Evolutionary conservation across 768 basidiomycete genomes (phyloP).

Genomic region (Russula compacta): DNA sequence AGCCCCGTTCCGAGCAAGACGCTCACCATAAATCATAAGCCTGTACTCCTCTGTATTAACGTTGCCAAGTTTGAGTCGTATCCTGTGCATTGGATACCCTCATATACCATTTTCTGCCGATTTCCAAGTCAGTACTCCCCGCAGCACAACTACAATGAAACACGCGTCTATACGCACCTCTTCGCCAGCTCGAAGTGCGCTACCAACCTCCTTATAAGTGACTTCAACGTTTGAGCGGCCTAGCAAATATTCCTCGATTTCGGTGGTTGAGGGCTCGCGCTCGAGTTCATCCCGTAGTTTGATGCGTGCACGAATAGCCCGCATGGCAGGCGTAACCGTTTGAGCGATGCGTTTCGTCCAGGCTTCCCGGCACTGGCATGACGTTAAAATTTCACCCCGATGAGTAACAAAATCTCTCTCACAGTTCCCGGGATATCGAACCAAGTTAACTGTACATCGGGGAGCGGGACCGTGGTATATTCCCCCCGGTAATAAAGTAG

Average conservation of each 20-base stretch:
- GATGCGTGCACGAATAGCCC: background rate
- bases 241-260: background rate
- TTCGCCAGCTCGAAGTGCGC: background rate
- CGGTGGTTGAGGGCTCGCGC: slow-evolving; percentile 2
- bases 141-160: too few species aligned
- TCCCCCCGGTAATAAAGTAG: background rate
- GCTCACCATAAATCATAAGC: too few species aligned
- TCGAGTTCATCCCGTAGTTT: background rate
- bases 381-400: background rate
- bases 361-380: background rate
- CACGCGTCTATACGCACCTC: background rate
- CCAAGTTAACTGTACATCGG: background rate
- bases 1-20: too few species aligned
- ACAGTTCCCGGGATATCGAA: background rate
- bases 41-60: background rate
- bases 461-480: background rate
- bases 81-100: background rate
- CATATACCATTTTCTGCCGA: background rate
- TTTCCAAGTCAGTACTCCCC: too few species aligned
- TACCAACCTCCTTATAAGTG: background rate
- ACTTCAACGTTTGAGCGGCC: background rate
- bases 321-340: accelerated
- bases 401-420: background rate
- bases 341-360: background rate
- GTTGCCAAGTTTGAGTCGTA: background rate